Evolutionary conservation across 2,329 filamentous ascomycete species (phyloP).

Genomic region (Penicillium sp.): DNA sequence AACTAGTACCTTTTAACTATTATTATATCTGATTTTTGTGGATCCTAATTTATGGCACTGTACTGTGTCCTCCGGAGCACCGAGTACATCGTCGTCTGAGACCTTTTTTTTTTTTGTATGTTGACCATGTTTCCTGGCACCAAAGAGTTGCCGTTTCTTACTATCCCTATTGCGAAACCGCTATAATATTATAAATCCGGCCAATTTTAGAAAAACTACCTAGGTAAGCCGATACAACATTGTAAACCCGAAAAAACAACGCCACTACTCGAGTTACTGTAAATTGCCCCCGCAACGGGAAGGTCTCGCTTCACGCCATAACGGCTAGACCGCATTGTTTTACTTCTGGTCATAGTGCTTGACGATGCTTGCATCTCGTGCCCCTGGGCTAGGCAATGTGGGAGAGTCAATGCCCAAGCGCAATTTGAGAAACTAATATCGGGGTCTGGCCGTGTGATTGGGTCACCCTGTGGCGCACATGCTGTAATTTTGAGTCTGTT

Average conservation of each 20-base stretch:
- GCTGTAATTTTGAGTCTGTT: neutral
- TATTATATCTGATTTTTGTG: conserved; percentile 2
- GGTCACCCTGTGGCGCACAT: conserved; percentile 3
- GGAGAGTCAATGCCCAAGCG: conserved; percentile 1
- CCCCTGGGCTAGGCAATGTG: conserved; percentile 10
- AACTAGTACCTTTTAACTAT: neutral
- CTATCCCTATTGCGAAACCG: neutral
- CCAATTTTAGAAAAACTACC: neutral
- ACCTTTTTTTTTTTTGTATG: neutral
- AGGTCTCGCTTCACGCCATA: conserved; percentile 13
- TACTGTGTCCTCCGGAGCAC: conserved; percentile 5
- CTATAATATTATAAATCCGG: neutral
- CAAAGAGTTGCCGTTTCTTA: neutral
- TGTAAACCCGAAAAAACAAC: neutral
- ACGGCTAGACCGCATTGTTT: conserved; percentile 10
- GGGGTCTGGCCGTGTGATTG: conserved; percentile 2
- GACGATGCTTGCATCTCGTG: conserved; percentile 16
- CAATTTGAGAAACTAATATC: conserved; percentile 1
- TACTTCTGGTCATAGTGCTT: conserved; percentile 16
- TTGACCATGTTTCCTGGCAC: neutral
- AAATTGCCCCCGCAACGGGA: conserved; percentile 16
- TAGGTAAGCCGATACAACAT: neutral
- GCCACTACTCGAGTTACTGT: neutral
- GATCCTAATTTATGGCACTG: conserved; percentile 5
- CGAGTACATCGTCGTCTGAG: conserved; percentile 8